These are phyloP conservation scores for Candida wancherniae DNA, from an alignment of 805 yeast genomes.

Conservation along the genomic window DNA sequence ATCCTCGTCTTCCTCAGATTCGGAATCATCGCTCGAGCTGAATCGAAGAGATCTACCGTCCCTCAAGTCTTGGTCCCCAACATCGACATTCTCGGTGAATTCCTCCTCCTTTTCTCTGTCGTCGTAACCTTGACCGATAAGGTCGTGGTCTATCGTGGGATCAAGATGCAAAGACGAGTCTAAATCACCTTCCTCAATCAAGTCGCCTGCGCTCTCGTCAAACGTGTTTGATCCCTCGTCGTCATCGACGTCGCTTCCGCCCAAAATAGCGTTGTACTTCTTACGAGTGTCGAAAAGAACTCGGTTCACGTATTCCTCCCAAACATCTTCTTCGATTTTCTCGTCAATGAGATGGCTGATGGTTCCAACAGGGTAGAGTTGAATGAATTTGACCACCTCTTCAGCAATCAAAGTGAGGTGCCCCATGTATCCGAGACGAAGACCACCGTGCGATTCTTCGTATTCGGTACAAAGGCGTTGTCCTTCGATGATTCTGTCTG, in stretches of 20 bases:
- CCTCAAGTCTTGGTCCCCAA: slow-evolving; percentile 9
- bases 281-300: slow-evolving; percentile 85
- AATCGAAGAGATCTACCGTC: slow-evolving; percentile 9
- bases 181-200: slow-evolving; percentile 30
- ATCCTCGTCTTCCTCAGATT: slow-evolving; percentile 41
- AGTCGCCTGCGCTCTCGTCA: slow-evolving; percentile 34
- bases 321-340: slow-evolving; percentile 42
- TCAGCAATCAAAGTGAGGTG: slow-evolving; percentile 30
- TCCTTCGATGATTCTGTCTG: slow-evolving; percentile 39
- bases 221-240: slow-evolving; percentile 19
- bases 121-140: slow-evolving; percentile 23
- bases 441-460: slow-evolving; percentile 23
- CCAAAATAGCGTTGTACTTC: slow-evolving; percentile 89
- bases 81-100: slow-evolving; percentile 16
- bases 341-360: slow-evolving; percentile 35
- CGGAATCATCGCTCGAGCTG: slow-evolving; percentile 24
- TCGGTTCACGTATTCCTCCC: slow-evolving; percentile 81
- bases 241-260: slow-evolving; percentile 57
- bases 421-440: slow-evolving; percentile 28
- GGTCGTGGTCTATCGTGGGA: slow-evolving; percentile 26
- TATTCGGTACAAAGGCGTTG: slow-evolving; percentile 36
- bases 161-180: slow-evolving; percentile 30
- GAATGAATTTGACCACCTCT: slow-evolving; percentile 28
- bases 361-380: slow-evolving; percentile 35
- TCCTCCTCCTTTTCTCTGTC: slow-evolving; percentile 22